Evolutionary conservation across 257 asterid species (phyloP).

Genomic region (Scutellaria baicalensis): DNA sequence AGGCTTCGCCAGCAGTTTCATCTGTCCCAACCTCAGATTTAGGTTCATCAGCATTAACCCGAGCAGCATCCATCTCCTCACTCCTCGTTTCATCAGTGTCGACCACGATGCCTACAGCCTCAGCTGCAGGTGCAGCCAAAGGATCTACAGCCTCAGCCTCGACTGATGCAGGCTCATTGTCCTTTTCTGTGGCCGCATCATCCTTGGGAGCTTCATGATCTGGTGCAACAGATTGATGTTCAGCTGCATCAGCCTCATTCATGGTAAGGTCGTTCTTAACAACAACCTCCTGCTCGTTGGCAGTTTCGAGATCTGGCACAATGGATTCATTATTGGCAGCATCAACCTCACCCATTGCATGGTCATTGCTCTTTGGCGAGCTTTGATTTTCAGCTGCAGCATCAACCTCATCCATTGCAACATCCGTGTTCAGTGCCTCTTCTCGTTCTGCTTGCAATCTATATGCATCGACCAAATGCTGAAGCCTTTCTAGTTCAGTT

Average conservation of each 20-base stretch:
- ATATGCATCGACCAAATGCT: constrained; percentile 30
- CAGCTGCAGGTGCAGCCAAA: constrained; percentile 11
- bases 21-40: constrained; percentile 9
- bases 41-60: not conserved
- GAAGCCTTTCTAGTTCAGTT: constrained; percentile 49
- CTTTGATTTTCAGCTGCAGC: constrained; percentile 7
- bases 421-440: constrained; percentile 25
- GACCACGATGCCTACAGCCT: constrained; percentile 7
- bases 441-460: constrained; percentile 46
- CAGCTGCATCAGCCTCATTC: constrained; percentile 3
- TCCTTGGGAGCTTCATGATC: constrained; percentile 2
- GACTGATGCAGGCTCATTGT: not conserved
- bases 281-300: not conserved
- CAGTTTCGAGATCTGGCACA: constrained; percentile 15
- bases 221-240: not conserved
- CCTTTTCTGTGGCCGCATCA: constrained; percentile 8
- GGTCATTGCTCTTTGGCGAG: not conserved
- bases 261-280: not conserved
- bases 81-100: constrained; percentile 18
- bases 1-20: not conserved
- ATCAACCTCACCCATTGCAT: not conserved
- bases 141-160: constrained; percentile 11
- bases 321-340: not conserved
- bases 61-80: constrained; percentile 9
- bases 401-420: constrained; percentile 25